These are phyloP conservation scores for Bipolaris sorokiniana DNA, from an alignment of 2,329 filamentous ascomycete species.

Conservation along the genomic window DNA sequence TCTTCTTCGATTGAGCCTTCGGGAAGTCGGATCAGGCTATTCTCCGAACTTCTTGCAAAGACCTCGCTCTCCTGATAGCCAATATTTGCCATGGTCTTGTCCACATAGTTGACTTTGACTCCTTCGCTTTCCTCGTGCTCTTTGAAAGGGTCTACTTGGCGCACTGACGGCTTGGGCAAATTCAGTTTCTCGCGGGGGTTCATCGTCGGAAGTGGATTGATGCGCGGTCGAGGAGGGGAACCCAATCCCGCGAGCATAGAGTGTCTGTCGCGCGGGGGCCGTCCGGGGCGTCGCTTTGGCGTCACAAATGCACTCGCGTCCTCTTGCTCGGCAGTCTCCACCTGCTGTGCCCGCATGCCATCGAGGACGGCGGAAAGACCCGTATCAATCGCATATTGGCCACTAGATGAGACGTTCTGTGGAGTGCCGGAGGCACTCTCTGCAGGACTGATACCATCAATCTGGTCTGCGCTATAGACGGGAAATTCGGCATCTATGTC, in stretches of 20 bases:
- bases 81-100: conserved; percentile 93
- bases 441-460: conserved; percentile 70
- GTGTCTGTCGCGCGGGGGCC: conserved; percentile 68
- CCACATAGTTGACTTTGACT: conserved; percentile 88
- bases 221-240: conserved; percentile 66
- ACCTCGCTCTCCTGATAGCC: conserved; percentile 95
- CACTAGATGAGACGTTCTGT: conserved; percentile 31
- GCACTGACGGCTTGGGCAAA: conserved; percentile 75
- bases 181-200: conserved; percentile 81
- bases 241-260: conserved; percentile 66
- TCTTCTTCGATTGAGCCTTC: conserved; percentile 70
- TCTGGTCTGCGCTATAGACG: conserved; percentile 80
- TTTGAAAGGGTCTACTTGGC: conserved; percentile 78
- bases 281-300: conserved; percentile 65
- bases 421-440: conserved; percentile 57
- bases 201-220: conserved; percentile 78
- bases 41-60: conserved; percentile 74
- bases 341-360: conserved; percentile 43
- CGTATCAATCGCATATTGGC: conserved; percentile 44
- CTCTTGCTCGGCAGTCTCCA: conserved; percentile 33
- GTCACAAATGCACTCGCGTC: conserved; percentile 36
- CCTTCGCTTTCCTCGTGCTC: conserved; percentile 84
- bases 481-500: conserved; percentile 84
- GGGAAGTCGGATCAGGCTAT: conserved; percentile 68
- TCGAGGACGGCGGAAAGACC: conserved; percentile 46